A percentile compares a stretch with the other conserved stretches of the same genome.
These are phyloP conservation scores for Yarrowia galli DNA, from an alignment of 1,139 yeast genomes.

Conservation along the genomic window DNA sequence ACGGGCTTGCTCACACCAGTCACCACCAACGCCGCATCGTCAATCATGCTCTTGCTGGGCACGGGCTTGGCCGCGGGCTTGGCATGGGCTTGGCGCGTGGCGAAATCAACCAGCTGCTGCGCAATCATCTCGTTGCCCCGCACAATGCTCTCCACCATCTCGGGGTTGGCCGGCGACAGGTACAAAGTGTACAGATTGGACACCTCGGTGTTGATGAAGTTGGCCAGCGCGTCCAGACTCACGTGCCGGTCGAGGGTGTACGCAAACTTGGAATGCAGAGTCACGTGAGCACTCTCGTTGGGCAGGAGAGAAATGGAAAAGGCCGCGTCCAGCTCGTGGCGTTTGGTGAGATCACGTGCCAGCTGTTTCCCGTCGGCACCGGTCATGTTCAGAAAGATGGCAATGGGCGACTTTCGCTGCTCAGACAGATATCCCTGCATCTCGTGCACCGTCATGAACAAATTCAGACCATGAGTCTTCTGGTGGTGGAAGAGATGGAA, in stretches of 20 bases:
- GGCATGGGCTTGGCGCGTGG: constrained; percentile 41
- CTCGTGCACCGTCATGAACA: constrained; percentile 86
- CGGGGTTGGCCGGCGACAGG: constrained; percentile 48
- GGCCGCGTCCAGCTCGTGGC: constrained; percentile 54
- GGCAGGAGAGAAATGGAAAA: constrained; percentile 43
- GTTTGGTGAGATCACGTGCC: constrained; percentile 55
- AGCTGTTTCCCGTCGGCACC: constrained; percentile 50
- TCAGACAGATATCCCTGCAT: constrained; percentile 65
- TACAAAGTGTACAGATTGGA: constrained; percentile 49
- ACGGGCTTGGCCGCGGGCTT: constrained; percentile 7
- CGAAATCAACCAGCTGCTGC: constrained; percentile 46
- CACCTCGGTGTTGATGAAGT: constrained; percentile 47
- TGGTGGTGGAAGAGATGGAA: constrained; percentile 74
- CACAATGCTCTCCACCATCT: constrained; percentile 45
- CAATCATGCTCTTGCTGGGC: constrained; percentile 36
- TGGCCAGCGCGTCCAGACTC: constrained; percentile 45
- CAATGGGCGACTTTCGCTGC: constrained; percentile 59
- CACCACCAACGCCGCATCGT: neutral
- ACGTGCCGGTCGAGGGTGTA: constrained; percentile 47
- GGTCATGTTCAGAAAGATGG: constrained; percentile 66
- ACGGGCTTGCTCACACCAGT: constrained; percentile 19
- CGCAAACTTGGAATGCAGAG: constrained; percentile 42
- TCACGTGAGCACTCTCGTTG: constrained; percentile 37
- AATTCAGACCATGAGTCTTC: constrained; percentile 39
- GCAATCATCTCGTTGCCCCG: constrained; percentile 45